Conservation (phyloP, 345 rosid genomes). For the Limnanthes douglasii region DNA sequence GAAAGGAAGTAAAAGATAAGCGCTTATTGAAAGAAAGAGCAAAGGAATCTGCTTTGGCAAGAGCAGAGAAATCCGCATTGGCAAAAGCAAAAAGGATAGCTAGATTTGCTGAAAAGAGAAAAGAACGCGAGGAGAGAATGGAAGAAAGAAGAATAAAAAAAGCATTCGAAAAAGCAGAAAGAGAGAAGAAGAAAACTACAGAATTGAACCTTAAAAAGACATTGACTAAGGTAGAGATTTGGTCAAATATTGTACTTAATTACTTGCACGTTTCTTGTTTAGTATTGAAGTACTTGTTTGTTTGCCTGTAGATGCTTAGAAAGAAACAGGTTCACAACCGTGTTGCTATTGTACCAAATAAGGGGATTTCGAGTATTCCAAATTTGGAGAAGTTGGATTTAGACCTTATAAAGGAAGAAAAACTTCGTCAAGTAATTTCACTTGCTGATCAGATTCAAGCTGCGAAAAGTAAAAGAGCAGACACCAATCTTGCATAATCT, state of each 20-base stretch:
- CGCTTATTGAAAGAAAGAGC: slow-evolving; percentile 26
- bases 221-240: slow-evolving; percentile 66
- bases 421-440: slow-evolving; percentile 29
- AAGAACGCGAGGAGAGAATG: slow-evolving; percentile 26
- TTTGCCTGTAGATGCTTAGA: slow-evolving; percentile 35
- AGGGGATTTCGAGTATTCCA: slow-evolving; percentile 15
- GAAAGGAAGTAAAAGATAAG: slow-evolving; percentile 30
- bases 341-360: slow-evolving; percentile 14
- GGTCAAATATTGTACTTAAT: no score
- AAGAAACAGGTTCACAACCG: slow-evolving; percentile 26
- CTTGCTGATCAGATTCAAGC: slow-evolving; percentile 81
- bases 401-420: slow-evolving; percentile 40
- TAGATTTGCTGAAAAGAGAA: slow-evolving; percentile 38
- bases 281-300: no score
- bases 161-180: slow-evolving; percentile 11
- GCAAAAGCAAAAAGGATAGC: slow-evolving; percentile 36
- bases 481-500: no score
- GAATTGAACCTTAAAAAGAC: slow-evolving; percentile 32
- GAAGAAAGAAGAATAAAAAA: slow-evolving; percentile 21
- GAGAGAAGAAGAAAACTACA: slow-evolving; percentile 12
- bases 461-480: slow-evolving; percentile 39
- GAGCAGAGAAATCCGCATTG: slow-evolving; percentile 37
- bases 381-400: slow-evolving; percentile 47
- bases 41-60: slow-evolving; percentile 31
- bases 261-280: no score